Conservation (phyloP, 208 protist genomes). For the Angomonas deanei region DNA sequence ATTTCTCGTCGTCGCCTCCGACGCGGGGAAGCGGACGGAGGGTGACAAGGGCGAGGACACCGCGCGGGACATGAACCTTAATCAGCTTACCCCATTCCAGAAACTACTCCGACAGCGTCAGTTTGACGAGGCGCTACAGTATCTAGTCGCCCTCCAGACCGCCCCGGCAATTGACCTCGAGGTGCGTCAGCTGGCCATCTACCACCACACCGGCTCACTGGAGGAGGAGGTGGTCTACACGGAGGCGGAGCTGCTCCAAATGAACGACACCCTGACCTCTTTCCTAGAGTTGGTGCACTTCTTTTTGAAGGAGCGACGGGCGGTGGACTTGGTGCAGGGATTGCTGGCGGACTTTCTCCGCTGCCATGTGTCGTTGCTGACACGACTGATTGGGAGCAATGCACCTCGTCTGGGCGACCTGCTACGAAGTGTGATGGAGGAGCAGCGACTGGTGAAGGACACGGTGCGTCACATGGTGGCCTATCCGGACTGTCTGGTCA, state of each 20-base stretch:
- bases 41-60: neutral
- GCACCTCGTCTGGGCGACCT: neutral
- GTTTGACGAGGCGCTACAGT: constrained; percentile 55
- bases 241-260: constrained; percentile 43
- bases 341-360: constrained; percentile 62
- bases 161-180: constrained; percentile 74
- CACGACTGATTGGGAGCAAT: constrained; percentile 26
- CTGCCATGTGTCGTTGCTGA: constrained; percentile 60
- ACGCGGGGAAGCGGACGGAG: constrained; percentile 5
- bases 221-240: constrained; percentile 62
- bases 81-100: constrained; percentile 52
- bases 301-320: constrained; percentile 50
- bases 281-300: constrained; percentile 48
- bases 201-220: constrained; percentile 6
- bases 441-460: neutral
- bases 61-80: constrained; percentile 25
- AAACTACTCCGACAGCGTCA: constrained; percentile 46
- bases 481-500: neutral
- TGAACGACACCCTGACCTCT: constrained; percentile 36
- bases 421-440: neutral
- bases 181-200: constrained; percentile 62
- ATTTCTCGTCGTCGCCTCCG: constrained; percentile 63
- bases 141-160: constrained; percentile 41
- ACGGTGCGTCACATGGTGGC: neutral
- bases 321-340: constrained; percentile 78